phyloP scores from a whole-genome alignment of 345 rosid species.

The Rhodamnia rubescens region DNA sequence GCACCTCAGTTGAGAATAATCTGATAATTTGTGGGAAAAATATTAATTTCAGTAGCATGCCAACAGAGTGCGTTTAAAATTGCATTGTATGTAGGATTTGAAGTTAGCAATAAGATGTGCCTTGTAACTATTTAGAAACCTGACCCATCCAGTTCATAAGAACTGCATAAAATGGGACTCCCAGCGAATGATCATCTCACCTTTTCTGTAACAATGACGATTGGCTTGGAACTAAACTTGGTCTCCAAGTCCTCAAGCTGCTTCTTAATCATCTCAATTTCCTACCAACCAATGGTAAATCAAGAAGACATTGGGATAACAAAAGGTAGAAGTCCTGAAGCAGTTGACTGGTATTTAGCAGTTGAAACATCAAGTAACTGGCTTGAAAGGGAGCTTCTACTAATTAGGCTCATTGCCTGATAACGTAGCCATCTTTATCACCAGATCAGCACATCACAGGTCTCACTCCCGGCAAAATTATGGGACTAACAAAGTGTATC shows the following conservation, averaged over 20 bases:
- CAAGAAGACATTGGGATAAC: background rate
- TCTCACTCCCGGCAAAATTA: background rate
- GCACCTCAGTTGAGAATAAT: background rate
- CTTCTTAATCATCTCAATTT: slow-evolving; percentile 34
- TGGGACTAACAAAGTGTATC: background rate
- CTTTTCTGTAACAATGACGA: slow-evolving; percentile 65
- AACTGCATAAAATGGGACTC: background rate
- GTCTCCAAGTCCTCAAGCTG: slow-evolving; percentile 38
- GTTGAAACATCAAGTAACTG: background rate
- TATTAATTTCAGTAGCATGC: background rate
- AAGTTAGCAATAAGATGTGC: background rate
- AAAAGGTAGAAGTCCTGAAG: background rate
- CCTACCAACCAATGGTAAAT: slow-evolving; percentile 19
- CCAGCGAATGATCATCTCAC: slow-evolving; percentile 12
- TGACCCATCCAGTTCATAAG: background rate
- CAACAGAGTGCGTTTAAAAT: background rate
- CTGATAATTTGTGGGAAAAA: background rate
- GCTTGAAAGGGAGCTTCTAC: background rate
- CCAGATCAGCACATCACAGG: background rate
- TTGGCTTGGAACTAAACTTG: slow-evolving; percentile 34
- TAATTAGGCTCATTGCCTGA: background rate
- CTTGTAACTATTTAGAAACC: background rate
- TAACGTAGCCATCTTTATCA: background rate
- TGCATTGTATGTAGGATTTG: background rate
- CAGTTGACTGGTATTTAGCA: background rate